phyloP scores from a whole-genome alignment of 1,284 basidiomycete species.

The Cryptococcus floricola region DNA sequence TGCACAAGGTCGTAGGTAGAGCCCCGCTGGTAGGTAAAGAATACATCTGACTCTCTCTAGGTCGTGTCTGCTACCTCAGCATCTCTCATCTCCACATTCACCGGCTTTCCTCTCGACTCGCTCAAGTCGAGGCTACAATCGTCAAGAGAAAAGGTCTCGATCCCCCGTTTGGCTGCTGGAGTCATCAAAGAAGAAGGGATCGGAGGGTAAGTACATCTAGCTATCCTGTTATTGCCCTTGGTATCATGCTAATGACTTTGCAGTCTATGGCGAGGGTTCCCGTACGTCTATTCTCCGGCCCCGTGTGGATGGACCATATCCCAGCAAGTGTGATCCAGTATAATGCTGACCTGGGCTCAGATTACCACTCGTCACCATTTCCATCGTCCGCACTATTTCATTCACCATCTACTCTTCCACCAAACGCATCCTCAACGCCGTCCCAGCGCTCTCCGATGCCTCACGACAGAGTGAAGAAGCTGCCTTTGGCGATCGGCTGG shows the following conservation, averaged over 20 bases:
- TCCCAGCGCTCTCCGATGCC: neutral
- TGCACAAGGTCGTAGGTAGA: slow-evolving; percentile 37
- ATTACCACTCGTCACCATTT: slow-evolving; percentile 93
- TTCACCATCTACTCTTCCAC: slow-evolving; percentile 92
- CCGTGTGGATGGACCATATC: no score
- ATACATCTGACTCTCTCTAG: slow-evolving; percentile 9
- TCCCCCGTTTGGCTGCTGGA: slow-evolving; percentile 59
- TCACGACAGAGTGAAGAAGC: neutral
- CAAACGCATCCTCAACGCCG: slow-evolving; percentile 68
- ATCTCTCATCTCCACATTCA: slow-evolving; percentile 48
- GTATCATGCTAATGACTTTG: neutral
- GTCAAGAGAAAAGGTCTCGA: slow-evolving; percentile 67
- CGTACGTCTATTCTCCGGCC: slow-evolving; percentile 19
- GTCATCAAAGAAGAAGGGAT: slow-evolving; percentile 89
- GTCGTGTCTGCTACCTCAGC: slow-evolving; percentile 48
- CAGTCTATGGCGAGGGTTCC: slow-evolving; percentile 47
- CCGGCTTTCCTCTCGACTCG: slow-evolving; percentile 66
- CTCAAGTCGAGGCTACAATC: slow-evolving; percentile 88
- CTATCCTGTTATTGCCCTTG: neutral
- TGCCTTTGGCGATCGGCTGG: no score
- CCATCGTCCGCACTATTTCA: slow-evolving; percentile 83
- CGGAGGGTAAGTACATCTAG: slow-evolving; percentile 60
- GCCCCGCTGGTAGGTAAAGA: neutral
- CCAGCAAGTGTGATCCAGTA: no score
- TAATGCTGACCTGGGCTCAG: slow-evolving; percentile 34